These are phyloP conservation scores for Boletus pseudopeckii DNA, from an alignment of 768 basidiomycete genomes.

Conservation along the genomic window DNA sequence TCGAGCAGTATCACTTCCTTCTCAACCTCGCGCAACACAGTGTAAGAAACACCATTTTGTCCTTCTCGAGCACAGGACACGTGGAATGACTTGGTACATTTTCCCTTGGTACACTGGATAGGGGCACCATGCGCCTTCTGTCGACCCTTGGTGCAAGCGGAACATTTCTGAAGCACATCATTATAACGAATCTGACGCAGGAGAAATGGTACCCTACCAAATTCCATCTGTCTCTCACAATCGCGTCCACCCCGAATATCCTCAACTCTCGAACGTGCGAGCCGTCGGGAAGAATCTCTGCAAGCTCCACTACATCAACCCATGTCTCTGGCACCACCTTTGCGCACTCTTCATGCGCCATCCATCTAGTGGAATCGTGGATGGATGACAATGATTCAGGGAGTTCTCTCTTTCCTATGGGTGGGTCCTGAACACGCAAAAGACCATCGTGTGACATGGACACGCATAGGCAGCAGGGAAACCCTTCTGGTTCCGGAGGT, in stretches of 20 bases:
- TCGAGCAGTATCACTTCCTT: conserved; percentile 76
- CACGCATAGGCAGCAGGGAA: conserved; percentile 69
- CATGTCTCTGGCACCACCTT: conserved; percentile 87
- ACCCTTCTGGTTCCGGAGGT: conserved; percentile 51
- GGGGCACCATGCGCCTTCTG: conserved; percentile 73
- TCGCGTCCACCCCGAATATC: conserved; percentile 83
- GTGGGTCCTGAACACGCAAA: conserved; percentile 66
- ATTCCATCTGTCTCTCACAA: conserved; percentile 91
- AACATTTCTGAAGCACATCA: conserved; percentile 72
- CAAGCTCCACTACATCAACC: conserved; percentile 65
- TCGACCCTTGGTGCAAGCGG: conserved; percentile 68
- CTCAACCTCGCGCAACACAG: conserved; percentile 64
- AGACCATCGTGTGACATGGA: conserved; percentile 52
- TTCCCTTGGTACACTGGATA: conserved; percentile 92
- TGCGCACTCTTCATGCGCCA: conserved; percentile 80
- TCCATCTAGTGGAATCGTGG: conserved; percentile 44
- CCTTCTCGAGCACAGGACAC: conserved; percentile 77
- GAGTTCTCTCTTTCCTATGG: conserved; percentile 50
- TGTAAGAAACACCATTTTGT: conserved; percentile 53
- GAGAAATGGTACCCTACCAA: conserved; percentile 51
- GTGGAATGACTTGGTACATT: conserved; percentile 91
- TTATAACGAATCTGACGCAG: neutral
- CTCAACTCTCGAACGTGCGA: conserved; percentile 40
- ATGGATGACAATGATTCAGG: conserved; percentile 34
- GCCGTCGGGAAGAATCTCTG: conserved; percentile 30